Conservation (phyloP, 495 filamentous ascomycete genomes). For the Tuber aestivum region DNA sequence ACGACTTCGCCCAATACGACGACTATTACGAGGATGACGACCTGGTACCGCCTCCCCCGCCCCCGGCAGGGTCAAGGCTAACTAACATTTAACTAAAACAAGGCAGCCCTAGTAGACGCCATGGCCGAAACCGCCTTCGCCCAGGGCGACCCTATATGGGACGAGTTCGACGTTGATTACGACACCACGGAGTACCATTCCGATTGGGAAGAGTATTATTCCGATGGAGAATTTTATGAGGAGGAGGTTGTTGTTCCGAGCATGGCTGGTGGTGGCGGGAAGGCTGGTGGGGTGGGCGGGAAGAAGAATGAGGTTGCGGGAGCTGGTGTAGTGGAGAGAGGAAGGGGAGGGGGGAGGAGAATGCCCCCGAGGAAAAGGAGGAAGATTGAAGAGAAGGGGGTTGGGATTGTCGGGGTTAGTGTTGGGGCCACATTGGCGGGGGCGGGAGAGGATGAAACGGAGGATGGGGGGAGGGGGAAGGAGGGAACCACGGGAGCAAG, state of each 20-base stretch:
- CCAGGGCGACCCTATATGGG: slow-evolving; percentile 35
- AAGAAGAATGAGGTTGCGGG: background rate
- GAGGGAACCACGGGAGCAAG: background rate
- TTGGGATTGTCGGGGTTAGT: background rate
- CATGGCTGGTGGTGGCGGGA: slow-evolving; percentile 15
- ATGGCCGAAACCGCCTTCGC: slow-evolving; percentile 38
- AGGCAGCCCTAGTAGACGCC: slow-evolving; percentile 31
- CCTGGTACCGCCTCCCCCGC: slow-evolving; percentile 17
- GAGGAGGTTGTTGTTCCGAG: slow-evolving; percentile 16
- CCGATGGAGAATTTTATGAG: slow-evolving; percentile 33
- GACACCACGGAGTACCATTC: slow-evolving; percentile 33
- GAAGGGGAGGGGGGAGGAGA: slow-evolving; percentile 5
- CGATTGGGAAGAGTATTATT: slow-evolving; percentile 36
- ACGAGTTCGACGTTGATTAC: slow-evolving; percentile 36
- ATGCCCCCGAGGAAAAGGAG: background rate
- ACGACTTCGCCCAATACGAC: slow-evolving; percentile 28
- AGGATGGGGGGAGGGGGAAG: background rate
- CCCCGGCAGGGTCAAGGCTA: background rate
- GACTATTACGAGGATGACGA: slow-evolving; percentile 36
- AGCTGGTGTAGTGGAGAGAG: background rate
- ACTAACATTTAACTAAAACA: slow-evolving; percentile 14
- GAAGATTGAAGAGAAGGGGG: background rate
- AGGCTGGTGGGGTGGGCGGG: background rate
- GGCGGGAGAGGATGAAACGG: background rate
- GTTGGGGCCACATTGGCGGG: background rate